Evolutionary conservation across 176 grass and related monocot species (phyloP), one percentile per base, ranked within the genome.

Genomic region (Musa beccarii): DNA sequence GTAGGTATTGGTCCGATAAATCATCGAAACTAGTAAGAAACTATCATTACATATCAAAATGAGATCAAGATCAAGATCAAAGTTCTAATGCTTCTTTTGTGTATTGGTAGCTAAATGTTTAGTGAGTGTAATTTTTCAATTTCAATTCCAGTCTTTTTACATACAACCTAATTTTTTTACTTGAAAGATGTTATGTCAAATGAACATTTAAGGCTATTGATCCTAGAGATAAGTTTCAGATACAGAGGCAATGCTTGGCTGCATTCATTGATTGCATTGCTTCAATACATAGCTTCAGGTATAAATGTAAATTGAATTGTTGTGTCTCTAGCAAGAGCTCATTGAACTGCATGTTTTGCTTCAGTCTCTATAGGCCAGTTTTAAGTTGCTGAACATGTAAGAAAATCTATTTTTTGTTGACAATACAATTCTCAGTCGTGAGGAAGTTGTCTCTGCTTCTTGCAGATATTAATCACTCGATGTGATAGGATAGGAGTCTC

Each of bases 401-500:
- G 61, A 10, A 63, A 63, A 11, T 66, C 10, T 22, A 66, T 4
- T 1, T 34, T 34, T 49, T 49, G 16, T 43, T 34, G 25, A 68
- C n/a, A 68, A n/a, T 20, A 56, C 53, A 56, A 55, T n/a, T 74
- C 29, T 43, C 23, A 59, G 49, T 76, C 28, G 17, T 57, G 20
- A 69, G 65, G 24, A 79, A 23, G 20, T 55, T 87, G 29, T 62
- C 29, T 70, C 56, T 76, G 77, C 63, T 11, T 70, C 17, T 51
- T 90, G 49, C 79, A 93, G 94, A 90, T 97, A 71, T 65, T 97
- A 69, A 83, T 83, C 68, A 80, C 90, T 34, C 83, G 86, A 17
- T 87, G 79, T 62, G 81, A 87, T 78, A 89, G 81, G 79, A 87
- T 81, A 63, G 94, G 90, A 62, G 88, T 97, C 54, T 97, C 94